Conservation (phyloP, 2,329 filamentous ascomycete species). For the Fusarium palustre region DNA sequence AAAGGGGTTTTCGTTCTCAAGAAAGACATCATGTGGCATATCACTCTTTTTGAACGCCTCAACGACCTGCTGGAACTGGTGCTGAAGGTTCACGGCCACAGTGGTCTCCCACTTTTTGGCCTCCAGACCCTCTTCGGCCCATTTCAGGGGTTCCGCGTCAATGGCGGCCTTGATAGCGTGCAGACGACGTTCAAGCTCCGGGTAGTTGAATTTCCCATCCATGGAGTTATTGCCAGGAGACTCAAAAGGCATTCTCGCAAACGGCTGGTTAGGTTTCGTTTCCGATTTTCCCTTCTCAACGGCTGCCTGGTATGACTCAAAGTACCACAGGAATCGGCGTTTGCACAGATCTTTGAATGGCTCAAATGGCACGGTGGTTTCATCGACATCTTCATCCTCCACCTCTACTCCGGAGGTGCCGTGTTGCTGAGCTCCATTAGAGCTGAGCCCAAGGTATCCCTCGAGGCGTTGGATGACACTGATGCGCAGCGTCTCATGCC, state of each 20-base stretch:
- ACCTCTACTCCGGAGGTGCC: constrained; percentile 48
- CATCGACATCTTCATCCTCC: constrained; percentile 66
- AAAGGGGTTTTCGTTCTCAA: constrained; percentile 87
- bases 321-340: constrained; percentile 95
- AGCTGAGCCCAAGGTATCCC: constrained; percentile 75
- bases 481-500: constrained; percentile 88
- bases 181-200: constrained; percentile 76
- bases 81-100: constrained; percentile 82
- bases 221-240: constrained; percentile 75
- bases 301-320: constrained; percentile 82
- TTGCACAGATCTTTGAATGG: constrained; percentile 94
- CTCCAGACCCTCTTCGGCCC: constrained; percentile 76
- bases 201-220: constrained; percentile 88
- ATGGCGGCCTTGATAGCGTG: constrained; percentile 75
- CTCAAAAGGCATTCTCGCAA: constrained; percentile 92
- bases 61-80: constrained; percentile 86
- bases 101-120: constrained; percentile 75
- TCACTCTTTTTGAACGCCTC: constrained; percentile 79
- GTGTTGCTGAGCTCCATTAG: constrained; percentile 58
- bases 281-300: constrained; percentile 74
- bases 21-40: constrained; percentile 77
- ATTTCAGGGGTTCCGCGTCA: constrained; percentile 76
- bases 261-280: constrained; percentile 71
- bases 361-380: constrained; percentile 73
- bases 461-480: constrained; percentile 89